These are phyloP conservation scores for Calonectria crousiana DNA, from an alignment of 2,329 filamentous ascomycete species.

Conservation along the genomic window DNA sequence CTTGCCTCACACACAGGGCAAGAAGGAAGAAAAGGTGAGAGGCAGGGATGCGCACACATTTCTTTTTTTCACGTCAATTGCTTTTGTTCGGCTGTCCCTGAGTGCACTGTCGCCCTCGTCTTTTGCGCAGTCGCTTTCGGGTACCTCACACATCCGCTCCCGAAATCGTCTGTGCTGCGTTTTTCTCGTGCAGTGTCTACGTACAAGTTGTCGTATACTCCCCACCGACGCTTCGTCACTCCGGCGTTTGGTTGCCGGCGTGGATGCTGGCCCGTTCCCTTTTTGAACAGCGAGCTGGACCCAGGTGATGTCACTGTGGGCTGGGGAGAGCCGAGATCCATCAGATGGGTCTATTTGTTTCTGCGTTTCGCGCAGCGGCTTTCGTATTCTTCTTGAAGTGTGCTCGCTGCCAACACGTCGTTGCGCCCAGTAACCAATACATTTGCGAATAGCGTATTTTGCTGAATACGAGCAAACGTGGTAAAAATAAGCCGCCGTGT, in stretches of 20 bases:
- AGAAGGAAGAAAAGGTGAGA: neutral
- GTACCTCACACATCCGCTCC: neutral
- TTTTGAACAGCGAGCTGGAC: neutral
- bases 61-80: neutral
- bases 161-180: neutral
- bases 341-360: slow-evolving; percentile 2
- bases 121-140: neutral
- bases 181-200: neutral
- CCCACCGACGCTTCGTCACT: slow-evolving; percentile 24
- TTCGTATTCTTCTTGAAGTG: slow-evolving; percentile 15
- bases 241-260: slow-evolving; percentile 26
- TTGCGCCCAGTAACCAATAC: neutral
- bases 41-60: neutral
- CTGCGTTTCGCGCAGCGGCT: neutral
- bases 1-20: neutral
- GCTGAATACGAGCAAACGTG: slow-evolving; percentile 40
- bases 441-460: neutral
- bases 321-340: neutral
- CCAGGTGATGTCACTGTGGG: slow-evolving; percentile 23
- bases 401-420: slow-evolving; percentile 1
- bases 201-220: slow-evolving; percentile 11
- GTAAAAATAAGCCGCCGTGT: slow-evolving; percentile 35
- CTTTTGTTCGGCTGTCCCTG: neutral
- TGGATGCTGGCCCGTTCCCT: neutral
- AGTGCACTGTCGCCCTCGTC: neutral